Percentiles rank a stretch among this genome's conserved stretches.
Conservation (phyloP, 2,329 filamentous ascomycete species). For the Ceratocystis cubensis region DNA sequence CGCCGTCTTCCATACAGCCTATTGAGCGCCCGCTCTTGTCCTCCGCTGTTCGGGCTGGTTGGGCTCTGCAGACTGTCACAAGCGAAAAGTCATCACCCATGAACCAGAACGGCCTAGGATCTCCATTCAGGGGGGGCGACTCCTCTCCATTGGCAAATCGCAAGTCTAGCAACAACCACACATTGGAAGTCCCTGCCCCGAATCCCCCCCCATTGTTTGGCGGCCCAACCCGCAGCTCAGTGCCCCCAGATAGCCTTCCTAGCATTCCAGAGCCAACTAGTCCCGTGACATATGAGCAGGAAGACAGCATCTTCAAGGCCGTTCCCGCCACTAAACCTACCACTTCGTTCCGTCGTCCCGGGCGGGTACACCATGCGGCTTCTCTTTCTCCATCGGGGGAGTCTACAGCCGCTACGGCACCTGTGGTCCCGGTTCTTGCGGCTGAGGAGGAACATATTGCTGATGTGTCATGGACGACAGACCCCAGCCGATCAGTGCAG, state of each 20-base stretch:
- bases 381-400: constrained; percentile 15
- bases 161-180: neutral
- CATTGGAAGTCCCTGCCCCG: constrained; percentile 13
- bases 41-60: constrained; percentile 46
- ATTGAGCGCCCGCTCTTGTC: constrained; percentile 32
- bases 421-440: constrained; percentile 14
- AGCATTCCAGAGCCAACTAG: constrained; percentile 12
- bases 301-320: constrained; percentile 15
- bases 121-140: constrained; percentile 34
- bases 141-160: constrained; percentile 7
- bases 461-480: constrained; percentile 20
- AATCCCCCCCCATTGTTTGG: constrained; percentile 6
- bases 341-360: constrained; percentile 14
- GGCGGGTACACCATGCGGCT: constrained; percentile 17
- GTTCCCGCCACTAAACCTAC: constrained; percentile 3
- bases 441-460: constrained; percentile 19
- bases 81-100: constrained; percentile 47
- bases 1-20: neutral
- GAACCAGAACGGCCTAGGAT: constrained; percentile 38
- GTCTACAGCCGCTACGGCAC: constrained; percentile 7
- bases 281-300: constrained; percentile 13
- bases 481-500: constrained; percentile 16
- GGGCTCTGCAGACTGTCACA: constrained; percentile 45
- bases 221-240: constrained; percentile 1
- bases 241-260: constrained; percentile 6